phyloP scores from a whole-genome alignment of 805 yeast genomes.

The Wickerhamomyces queroliae region DNA sequence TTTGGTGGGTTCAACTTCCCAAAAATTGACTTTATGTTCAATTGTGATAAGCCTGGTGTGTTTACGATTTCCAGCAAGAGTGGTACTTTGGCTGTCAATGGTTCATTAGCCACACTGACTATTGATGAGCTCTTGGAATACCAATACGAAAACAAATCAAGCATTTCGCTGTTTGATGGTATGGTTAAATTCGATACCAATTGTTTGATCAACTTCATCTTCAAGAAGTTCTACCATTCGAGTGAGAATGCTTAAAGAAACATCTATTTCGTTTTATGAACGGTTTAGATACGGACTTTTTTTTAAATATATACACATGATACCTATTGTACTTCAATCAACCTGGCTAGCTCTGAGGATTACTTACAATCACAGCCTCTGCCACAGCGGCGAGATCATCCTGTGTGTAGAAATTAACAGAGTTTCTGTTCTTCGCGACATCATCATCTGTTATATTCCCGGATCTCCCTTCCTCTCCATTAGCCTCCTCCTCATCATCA shows the following conservation, averaged over 20 bases:
- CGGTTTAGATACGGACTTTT: too few relatives aligned
- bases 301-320: not conserved
- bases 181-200: constrained; percentile 67
- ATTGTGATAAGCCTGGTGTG: constrained; percentile 67
- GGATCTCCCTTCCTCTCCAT: not conserved
- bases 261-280: too few relatives aligned
- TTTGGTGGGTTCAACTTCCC: constrained; percentile 46
- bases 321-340: not conserved
- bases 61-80: constrained; percentile 72
- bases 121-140: constrained; percentile 66
- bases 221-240: constrained; percentile 65
- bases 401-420: constrained; percentile 12
- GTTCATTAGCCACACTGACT: constrained; percentile 44
- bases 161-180: constrained; percentile 56
- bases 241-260: constrained; percentile 5
- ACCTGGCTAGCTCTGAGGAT: not conserved
- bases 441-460: not conserved
- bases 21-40: constrained; percentile 67
- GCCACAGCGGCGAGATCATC: constrained; percentile 22
- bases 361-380: constrained; percentile 20
- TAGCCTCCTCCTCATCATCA: constrained; percentile 1
- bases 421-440: not conserved
- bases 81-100: constrained; percentile 63
- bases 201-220: constrained; percentile 60
- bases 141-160: constrained; percentile 63